Evolutionary conservation across 2,329 filamentous ascomycete species (phyloP), one percentile per base, ranked within the genome.

Genomic region (Penicillium occitanis): DNA sequence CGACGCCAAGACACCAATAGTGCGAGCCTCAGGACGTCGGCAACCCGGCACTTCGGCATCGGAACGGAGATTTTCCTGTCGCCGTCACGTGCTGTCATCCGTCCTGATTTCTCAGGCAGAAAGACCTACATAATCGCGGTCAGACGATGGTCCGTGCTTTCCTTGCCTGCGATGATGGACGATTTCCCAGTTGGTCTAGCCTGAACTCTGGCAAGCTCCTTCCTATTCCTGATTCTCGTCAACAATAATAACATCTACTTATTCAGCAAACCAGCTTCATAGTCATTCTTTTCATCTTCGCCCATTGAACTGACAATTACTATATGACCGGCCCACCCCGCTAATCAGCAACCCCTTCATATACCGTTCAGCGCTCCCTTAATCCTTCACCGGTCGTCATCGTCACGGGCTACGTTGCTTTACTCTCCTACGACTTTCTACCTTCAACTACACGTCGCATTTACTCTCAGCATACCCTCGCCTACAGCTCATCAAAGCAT

Each of bases 151-250:
- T 50, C 51, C 51, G 51, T 64, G 62, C 62, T 25, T 37, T 58
- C 51, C 48, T 48, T 51, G n/a, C 50, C 22, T 57, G 48, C 35
- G 48, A 44, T 46, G 25, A 28, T 44, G 44, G 25, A 28, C n/a
- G 37, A 64, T 46, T 60, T 60, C 57, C 57, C 30, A 60, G 57
- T 58, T 58, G 55, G 55, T 42, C 55, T 42, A 58, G 55, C 22
- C 50, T 33, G 28, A 22, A 53, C 28, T n/a, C 25, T 33, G 28
- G 11, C 30, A 57, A 37, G 53, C 53, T 57, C 33, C 53, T 57
- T 57, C 51, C 53, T 37, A 25, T 17, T 57, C 53, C 25, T 57
- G 53, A 22, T 17, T 40, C 33, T 57, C 8, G 40, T 37, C 53
- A 25, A 40, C n/a, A 25, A 57, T 17, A 57, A 40, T 25, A 57